These are phyloP conservation scores for Penicillium sp. DNA, from an alignment of 2,329 filamentous ascomycete species.

Conservation along the genomic window DNA sequence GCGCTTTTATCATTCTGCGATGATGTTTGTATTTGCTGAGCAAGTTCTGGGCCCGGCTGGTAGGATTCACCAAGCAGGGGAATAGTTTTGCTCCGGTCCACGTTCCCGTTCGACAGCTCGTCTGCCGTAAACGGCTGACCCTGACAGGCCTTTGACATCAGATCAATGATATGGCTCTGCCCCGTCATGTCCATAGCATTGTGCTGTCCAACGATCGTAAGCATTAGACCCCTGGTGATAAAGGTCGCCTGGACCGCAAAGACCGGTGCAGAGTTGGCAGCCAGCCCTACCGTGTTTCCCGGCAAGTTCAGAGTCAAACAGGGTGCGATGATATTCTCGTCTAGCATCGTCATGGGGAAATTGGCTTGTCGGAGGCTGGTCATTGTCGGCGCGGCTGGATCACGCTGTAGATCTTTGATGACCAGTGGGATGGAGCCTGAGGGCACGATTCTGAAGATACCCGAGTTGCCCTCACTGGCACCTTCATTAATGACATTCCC, in stretches of 20 bases:
- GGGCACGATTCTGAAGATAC: slow-evolving; percentile 42
- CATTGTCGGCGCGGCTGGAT: slow-evolving; percentile 40
- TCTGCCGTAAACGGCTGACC: slow-evolving; percentile 45
- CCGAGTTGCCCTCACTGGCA: slow-evolving; percentile 26
- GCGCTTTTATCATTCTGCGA: background rate
- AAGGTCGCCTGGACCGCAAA: slow-evolving; percentile 51
- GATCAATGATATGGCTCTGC: slow-evolving; percentile 46
- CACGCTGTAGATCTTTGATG: slow-evolving; percentile 46
- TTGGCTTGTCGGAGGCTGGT: slow-evolving; percentile 35
- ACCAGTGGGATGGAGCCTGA: slow-evolving; percentile 35
- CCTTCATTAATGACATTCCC: slow-evolving; percentile 45
- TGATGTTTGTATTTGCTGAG: slow-evolving; percentile 32
- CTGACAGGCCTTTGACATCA: slow-evolving; percentile 49
- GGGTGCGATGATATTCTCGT: slow-evolving; percentile 47
- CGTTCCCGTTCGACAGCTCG: slow-evolving; percentile 47
- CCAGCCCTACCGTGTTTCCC: slow-evolving; percentile 34
- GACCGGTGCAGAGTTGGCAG: slow-evolving; percentile 36
- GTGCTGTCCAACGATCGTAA: slow-evolving; percentile 52
- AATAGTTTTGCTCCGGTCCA: slow-evolving; percentile 38
- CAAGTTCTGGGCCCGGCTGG: slow-evolving; percentile 39
- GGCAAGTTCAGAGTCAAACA: slow-evolving; percentile 26
- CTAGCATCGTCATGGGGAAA: slow-evolving; percentile 51
- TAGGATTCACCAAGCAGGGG: slow-evolving; percentile 41
- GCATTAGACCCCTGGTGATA: slow-evolving; percentile 50
- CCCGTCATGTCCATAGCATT: slow-evolving; percentile 53